Evolutionary conservation across 1,139 yeast genomes (phyloP), one percentile per base, ranked within the genome.

Genomic region (Protomyces arabidopsidicola): DNA sequence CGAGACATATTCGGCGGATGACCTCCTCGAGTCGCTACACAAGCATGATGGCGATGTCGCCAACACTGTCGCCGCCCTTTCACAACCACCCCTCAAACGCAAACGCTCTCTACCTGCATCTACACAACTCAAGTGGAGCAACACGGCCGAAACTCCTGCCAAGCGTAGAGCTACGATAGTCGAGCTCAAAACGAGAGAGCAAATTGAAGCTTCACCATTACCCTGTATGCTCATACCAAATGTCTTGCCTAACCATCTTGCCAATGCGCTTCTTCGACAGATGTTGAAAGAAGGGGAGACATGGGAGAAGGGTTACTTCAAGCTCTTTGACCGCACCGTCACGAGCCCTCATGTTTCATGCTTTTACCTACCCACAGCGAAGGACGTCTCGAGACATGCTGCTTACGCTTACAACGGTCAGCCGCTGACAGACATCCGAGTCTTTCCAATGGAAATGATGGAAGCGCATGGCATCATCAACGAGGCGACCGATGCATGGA

Each of bases 271-370:
- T 2, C 73, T 85, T 1, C 65, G 69, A 9, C 74, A 76, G 34
- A 73, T 85, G 14, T 66, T 81, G 65, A 71, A 75, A 0, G 81
- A 80, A 50, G 74, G 77, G 4, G 69, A 75, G 1, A 65, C 70
- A 0, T 82, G 84, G 75, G 68, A 69, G 1, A 72, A 75, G 1
- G 75, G 76, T 16, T 75, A 77, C 65, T 87, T 87, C 70, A 79
- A 81, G 65, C 75, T 87, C 16, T 87, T 86, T 69, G 90, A 85
- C 1, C 81, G 84, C 24, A 72, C 76, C 59, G 86, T 88, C 57
- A 71, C 70, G 8, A 82, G 90, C 0, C 80, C 82, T 31, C 89
- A 85, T 69, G 72, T 74, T 5, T 72, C 82, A 12, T 77, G 78
- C 3, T 61, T 78, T 50, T 82, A 80, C 69, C 69, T 78, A 1